phyloP scores from a whole-genome alignment of 2,329 filamentous ascomycete species.

The Beauveria pseudobassiana region DNA sequence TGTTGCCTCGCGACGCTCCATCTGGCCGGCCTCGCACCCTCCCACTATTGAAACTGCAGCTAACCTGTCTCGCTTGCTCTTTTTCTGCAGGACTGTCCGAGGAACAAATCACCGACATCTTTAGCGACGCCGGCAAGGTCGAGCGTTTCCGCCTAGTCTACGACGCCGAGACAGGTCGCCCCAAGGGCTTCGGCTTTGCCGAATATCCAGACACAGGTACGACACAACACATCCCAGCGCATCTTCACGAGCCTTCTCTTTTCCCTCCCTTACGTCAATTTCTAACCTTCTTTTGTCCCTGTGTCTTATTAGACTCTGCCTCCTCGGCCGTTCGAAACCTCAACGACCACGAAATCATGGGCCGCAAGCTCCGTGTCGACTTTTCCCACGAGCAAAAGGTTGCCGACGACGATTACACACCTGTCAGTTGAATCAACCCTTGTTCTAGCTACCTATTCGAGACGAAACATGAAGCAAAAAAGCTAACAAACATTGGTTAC shows the following conservation, averaged over 20 bases:
- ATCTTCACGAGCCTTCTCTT: neutral
- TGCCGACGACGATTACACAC: constrained; percentile 49
- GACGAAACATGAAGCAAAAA: neutral
- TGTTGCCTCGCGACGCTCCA: neutral
- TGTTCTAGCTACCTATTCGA: constrained; percentile 14
- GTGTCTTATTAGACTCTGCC: constrained; percentile 54
- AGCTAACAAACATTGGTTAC: neutral
- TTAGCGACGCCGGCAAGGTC: constrained; percentile 82
- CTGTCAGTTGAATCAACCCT: constrained; percentile 12
- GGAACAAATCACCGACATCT: constrained; percentile 91
- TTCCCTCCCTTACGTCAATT: neutral
- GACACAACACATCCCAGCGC: constrained; percentile 9
- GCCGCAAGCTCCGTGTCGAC: constrained; percentile 87
- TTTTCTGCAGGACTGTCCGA: constrained; percentile 70
- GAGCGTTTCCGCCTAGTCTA: constrained; percentile 90
- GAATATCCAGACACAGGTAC: constrained; percentile 87
- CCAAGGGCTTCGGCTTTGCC: constrained; percentile 94
- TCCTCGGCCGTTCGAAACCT: constrained; percentile 91
- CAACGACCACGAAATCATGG: constrained; percentile 93
- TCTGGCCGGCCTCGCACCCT: too few species aligned
- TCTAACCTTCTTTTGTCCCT: neutral
- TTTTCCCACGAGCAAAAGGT: constrained; percentile 88
- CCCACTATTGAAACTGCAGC: too few species aligned
- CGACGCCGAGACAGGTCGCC: constrained; percentile 87
- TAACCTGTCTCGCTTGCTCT: too few species aligned